Percentiles rank a stretch among this genome's conserved stretches.
phyloP scores from a whole-genome alignment of 1,284 basidiomycete genomes.

The Trametes polyzona region DNA sequence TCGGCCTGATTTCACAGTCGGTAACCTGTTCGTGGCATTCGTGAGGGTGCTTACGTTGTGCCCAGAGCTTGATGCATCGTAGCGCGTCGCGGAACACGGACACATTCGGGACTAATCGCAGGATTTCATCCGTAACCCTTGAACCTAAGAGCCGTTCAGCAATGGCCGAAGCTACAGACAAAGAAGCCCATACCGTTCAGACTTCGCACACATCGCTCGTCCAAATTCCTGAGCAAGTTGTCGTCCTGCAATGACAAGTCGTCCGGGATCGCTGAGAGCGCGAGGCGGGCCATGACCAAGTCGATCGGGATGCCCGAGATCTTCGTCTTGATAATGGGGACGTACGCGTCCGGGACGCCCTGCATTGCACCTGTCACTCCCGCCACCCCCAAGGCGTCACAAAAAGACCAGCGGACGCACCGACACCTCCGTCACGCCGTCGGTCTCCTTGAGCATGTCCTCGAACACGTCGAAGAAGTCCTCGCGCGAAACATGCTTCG shows the following conservation, averaged over 20 bases:
- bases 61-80: constrained; percentile 98
- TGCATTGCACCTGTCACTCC: constrained; percentile 36
- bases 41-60: constrained; percentile 72
- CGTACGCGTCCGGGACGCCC: constrained; percentile 96
- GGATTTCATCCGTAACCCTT: constrained; percentile 94
- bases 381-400: background rate
- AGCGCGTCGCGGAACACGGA: constrained; percentile 93
- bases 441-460: constrained; percentile 84
- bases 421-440: constrained; percentile 89
- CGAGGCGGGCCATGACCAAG: constrained; percentile 89
- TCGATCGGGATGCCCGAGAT: constrained; percentile 94
- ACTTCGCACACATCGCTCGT: constrained; percentile 94
- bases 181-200: constrained; percentile 74
- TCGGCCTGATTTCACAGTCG: constrained; percentile 58
- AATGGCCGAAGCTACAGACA: background rate
- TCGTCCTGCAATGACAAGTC: constrained; percentile 91
- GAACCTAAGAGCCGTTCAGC: constrained; percentile 61
- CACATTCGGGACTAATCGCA: constrained; percentile 94
- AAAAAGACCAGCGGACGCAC: constrained; percentile 55
- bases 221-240: constrained; percentile 89
- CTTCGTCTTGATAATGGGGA: constrained; percentile 93
- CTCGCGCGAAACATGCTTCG: constrained; percentile 92
- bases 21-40: background rate
- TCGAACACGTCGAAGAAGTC: constrained; percentile 97
- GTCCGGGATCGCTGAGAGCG: constrained; percentile 87